Conservation (phyloP, 192 early-diverging fungal species). For the Linnemannia elongata region DNA sequence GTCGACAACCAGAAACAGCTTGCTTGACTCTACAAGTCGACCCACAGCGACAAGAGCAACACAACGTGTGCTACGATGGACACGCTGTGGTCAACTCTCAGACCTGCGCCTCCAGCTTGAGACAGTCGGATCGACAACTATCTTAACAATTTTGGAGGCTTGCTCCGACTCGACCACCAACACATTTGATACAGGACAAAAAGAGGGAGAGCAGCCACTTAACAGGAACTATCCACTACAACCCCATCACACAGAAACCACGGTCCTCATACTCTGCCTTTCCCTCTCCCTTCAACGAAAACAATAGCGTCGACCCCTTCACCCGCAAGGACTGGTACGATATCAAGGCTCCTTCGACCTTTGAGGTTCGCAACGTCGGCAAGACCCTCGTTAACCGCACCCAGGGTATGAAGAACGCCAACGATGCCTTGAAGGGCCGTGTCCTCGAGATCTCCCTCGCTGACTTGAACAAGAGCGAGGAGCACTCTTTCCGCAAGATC, state of each 20-base stretch:
- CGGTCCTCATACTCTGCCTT: slow-evolving; percentile 8
- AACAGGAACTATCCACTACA: slow-evolving; percentile 11
- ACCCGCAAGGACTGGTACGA: slow-evolving; percentile 99
- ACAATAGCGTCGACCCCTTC: slow-evolving; percentile 95
- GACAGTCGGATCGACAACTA: background rate
- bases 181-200: background rate
- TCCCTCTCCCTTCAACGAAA: background rate
- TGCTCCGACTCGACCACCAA: background rate
- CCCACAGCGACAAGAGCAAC: background rate
- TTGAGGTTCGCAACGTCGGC: slow-evolving; percentile 93
- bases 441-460: slow-evolving; percentile 97
- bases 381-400: slow-evolving; percentile 99
- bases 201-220: background rate
- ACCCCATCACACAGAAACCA: background rate
- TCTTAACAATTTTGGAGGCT: background rate
- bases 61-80: background rate
- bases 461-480: slow-evolving; percentile 94
- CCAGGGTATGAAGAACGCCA: slow-evolving; percentile 97
- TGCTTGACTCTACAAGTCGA: no score
- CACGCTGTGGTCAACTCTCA: background rate
- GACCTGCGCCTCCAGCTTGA: background rate
- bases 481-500: slow-evolving; percentile 97
- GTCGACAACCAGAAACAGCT: background rate
- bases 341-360: slow-evolving; percentile 98
- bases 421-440: slow-evolving; percentile 96